Percentiles rank a stretch among this genome's conserved stretches.
Conservation (phyloP, 495 filamentous ascomycete species). For the Lasiosphaeria hispida region DNA sequence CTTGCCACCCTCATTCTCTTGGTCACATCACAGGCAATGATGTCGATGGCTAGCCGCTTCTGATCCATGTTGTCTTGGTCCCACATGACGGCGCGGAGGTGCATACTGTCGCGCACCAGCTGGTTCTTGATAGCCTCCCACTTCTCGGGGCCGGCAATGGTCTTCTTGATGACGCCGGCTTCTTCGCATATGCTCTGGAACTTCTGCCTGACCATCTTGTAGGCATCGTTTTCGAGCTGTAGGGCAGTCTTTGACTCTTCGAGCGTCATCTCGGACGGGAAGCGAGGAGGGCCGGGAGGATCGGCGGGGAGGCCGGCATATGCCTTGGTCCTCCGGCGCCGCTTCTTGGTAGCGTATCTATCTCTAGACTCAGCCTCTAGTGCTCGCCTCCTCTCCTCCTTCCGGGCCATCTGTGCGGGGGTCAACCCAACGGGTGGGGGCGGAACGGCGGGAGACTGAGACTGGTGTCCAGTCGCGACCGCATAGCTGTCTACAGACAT, state of each 20-base stretch:
- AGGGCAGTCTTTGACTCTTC: conserved; percentile 74
- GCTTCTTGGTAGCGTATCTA: conserved; percentile 62
- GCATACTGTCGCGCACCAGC: conserved; percentile 61
- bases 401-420: conserved; percentile 53
- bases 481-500: not conserved
- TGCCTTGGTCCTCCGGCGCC: conserved; percentile 66
- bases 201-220: conserved; percentile 61
- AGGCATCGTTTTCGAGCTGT: conserved; percentile 59
- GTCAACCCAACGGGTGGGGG: conserved; percentile 28
- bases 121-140: conserved; percentile 72
- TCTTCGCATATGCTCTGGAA: conserved; percentile 69
- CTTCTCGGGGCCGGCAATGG: conserved; percentile 63
- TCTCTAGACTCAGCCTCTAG: conserved; percentile 64
- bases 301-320: conserved; percentile 74
- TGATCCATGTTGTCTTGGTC: conserved; percentile 43
- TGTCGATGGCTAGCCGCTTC: conserved; percentile 63
- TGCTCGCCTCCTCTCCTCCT: conserved; percentile 53
- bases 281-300: conserved; percentile 70
- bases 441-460: no score
- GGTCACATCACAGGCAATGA: conserved; percentile 77
- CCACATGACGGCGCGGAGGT: conserved; percentile 65
- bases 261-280: conserved; percentile 77
- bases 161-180: conserved; percentile 69
- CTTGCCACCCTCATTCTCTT: conserved; percentile 69
- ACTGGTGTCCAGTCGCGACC: not conserved